These are phyloP conservation scores for Ammopiptanthus mongolicus DNA, from an alignment of 306 rosid species.

Conservation along the genomic window DNA sequence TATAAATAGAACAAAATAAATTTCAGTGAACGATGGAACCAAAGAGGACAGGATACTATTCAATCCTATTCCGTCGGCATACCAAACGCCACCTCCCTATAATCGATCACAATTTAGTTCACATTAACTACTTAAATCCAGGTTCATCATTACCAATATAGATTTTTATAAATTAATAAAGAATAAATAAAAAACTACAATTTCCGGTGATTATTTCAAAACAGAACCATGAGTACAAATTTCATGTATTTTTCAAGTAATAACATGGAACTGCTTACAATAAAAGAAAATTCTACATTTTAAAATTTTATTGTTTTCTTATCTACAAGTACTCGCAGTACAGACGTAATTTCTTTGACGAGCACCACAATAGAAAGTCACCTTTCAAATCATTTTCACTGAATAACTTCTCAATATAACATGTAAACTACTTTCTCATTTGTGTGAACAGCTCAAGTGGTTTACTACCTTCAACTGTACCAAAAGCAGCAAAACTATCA, in stretches of 20 bases:
- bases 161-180: neutral
- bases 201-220: neutral
- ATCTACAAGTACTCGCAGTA: neutral
- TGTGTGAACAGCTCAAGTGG: slow-evolving; percentile 83
- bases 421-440: slow-evolving; percentile 61
- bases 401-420: neutral
- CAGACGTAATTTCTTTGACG: neutral
- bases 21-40: no score
- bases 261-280: neutral
- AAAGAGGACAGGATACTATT: no score
- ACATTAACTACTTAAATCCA: neutral
- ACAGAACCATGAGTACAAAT: neutral
- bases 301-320: neutral
- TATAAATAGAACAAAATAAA: no score
- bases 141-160: neutral
- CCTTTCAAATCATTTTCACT: neutral
- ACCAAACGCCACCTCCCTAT: neutral
- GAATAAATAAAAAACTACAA: neutral
- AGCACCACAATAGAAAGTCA: neutral
- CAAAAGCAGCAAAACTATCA: slow-evolving; percentile 57
- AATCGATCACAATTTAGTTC: neutral
- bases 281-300: neutral
- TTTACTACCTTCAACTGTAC: slow-evolving; percentile 49
- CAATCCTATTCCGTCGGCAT: no score
- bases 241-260: neutral